Base-by-base conservation (phyloP, 805 yeast genomes). In the Teunomyces gatunensis region DNA sequence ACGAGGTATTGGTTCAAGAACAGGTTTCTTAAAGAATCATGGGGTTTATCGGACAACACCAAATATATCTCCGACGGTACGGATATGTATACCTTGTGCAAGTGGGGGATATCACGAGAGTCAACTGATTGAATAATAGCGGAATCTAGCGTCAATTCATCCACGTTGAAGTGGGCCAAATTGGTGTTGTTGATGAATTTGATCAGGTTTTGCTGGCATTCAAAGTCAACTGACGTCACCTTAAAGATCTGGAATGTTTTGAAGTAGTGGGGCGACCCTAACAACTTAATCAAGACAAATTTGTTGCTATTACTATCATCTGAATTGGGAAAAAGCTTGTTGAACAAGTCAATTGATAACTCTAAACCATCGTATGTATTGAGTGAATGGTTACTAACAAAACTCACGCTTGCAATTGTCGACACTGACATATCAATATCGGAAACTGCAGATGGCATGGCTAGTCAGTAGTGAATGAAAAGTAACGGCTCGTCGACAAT, bases 81-180 rank as follows among this genome's bases (percentile, higher is more conserved):
- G 9, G 74, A 72, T 1, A 69, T 66, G 4, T 80, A 80, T 5
- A 79, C 69, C 5, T 71, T 66, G 3, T 77, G 53, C 10, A 83
- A 67, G 9, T 62, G 56, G 0, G 71, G 68, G 21, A 84, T 69
- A 5, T 56, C 54, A 1, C 56, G 46, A 4, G 54, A 23, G 17
- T 58, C 61, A 15, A 78, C 60, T 1, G 73, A 61, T 36, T 62
- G 70, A 6, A 78, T 54, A 4, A 69, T 52, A 25, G 77, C 71
- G 2, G 59, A 53, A 27, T 69, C 71, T 20, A 80, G 52, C 0
- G 83, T 79, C 15, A 53, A 42, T 12, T 53, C 47, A 33, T 49
- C 52, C 34, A 44, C 44, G 12, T 45, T 39, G 56, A 79, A 60
- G 28, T 57, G 67, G 39, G 70, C 65, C 29, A 78, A 60, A 18